Conservation (phyloP, 495 filamentous ascomycete species). For the Cercophora sp. region DNA sequence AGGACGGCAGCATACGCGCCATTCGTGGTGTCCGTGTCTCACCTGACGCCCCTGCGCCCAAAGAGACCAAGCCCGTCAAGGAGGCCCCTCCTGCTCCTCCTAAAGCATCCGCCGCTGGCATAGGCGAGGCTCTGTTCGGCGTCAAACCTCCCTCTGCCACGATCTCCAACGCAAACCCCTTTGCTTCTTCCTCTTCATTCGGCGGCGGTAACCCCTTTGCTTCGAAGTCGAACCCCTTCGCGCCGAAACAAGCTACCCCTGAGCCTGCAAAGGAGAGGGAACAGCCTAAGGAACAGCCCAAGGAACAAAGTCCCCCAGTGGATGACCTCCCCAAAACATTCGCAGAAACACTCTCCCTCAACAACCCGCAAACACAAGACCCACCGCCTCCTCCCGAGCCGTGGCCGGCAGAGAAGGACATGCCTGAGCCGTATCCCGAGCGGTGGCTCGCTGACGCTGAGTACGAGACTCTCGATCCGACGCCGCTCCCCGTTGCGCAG, state of each 20-base stretch:
- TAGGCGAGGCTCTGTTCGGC: slow-evolving; percentile 57
- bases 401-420: slow-evolving; percentile 65
- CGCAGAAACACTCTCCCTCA: slow-evolving; percentile 53
- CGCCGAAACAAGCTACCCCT: slow-evolving; percentile 24
- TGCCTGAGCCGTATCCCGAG: slow-evolving; percentile 66
- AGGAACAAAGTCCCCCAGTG: slow-evolving; percentile 18
- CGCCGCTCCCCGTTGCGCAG: slow-evolving; percentile 30
- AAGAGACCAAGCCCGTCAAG: slow-evolving; percentile 16
- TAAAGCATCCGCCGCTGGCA: slow-evolving; percentile 22
- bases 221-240: slow-evolving; percentile 33
- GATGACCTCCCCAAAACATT: slow-evolving; percentile 64
- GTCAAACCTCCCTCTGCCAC: slow-evolving; percentile 32
- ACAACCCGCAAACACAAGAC: slow-evolving; percentile 33
- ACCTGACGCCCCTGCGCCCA: slow-evolving; percentile 23
- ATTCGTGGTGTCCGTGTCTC: slow-evolving; percentile 59
- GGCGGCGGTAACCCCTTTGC: slow-evolving; percentile 33
- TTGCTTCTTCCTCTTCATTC: slow-evolving; percentile 34
- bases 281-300: neutral
- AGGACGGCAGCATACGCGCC: slow-evolving; percentile 72
- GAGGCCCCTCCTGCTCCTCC: slow-evolving; percentile 5
- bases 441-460: slow-evolving; percentile 84
- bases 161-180: slow-evolving; percentile 40
- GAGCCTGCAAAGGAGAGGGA: neutral
- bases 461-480: slow-evolving; percentile 74
- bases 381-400: slow-evolving; percentile 53